Evolutionary conservation across 306 rosid species (phyloP).

Genomic region (Aeschynomene evenia): DNA sequence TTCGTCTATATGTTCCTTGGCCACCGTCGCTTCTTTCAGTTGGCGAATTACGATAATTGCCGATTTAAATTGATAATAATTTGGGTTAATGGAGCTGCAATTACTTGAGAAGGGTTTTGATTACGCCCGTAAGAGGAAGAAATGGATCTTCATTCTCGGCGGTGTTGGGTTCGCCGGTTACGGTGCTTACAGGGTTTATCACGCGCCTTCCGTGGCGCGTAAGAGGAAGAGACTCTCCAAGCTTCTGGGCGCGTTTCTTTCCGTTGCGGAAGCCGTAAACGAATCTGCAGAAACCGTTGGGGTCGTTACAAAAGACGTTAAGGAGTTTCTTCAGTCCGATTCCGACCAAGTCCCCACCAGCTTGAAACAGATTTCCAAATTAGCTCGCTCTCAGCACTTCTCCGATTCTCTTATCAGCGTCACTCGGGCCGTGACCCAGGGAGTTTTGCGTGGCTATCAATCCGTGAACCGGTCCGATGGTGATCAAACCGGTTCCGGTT

Average conservation of each 20-base stretch:
- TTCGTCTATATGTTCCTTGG: background rate
- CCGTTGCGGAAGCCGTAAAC: constrained; percentile 63
- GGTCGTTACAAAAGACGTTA: constrained; percentile 60
- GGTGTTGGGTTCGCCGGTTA: constrained; percentile 63
- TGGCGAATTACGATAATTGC: background rate
- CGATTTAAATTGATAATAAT: constrained; percentile 17
- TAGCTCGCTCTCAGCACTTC: constrained; percentile 56
- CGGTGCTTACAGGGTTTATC: constrained; percentile 52
- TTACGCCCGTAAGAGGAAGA: constrained; percentile 51
- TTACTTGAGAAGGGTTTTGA: constrained; percentile 44
- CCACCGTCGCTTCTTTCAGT: too few relatives aligned
- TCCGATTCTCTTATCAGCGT: constrained; percentile 55
- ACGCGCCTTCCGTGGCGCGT: constrained; percentile 51
- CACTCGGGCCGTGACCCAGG: constrained; percentile 52
- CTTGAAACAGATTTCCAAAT: constrained; percentile 68
- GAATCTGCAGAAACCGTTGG: constrained; percentile 68
- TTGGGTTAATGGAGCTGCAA: constrained; percentile 51
- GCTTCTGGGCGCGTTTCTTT: constrained; percentile 50
- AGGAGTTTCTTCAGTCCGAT: constrained; percentile 68
- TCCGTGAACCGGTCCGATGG: constrained; percentile 9
- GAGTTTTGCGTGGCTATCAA: constrained; percentile 55
- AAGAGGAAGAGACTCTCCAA: constrained; percentile 57
- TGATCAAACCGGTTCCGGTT: constrained; percentile 9
- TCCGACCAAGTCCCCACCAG: constrained; percentile 68
- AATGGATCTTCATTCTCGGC: constrained; percentile 46